Evolutionary conservation across 73 alveolate species (phyloP).

Genomic region (Tetrahymena thermophila): DNA sequence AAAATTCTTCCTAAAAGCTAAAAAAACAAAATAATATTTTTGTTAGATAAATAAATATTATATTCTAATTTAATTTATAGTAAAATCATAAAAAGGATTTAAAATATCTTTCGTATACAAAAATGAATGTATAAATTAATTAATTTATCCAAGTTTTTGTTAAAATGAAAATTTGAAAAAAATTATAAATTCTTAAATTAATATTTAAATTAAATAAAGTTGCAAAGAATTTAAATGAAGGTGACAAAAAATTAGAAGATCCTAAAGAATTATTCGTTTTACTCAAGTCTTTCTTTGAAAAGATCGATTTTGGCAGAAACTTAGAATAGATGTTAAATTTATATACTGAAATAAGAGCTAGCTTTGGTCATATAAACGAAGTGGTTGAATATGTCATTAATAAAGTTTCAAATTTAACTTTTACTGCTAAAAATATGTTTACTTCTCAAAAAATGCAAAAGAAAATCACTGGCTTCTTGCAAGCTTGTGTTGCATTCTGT

Average conservation of each 20-base stretch:
- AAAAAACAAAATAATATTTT: too few relatives aligned
- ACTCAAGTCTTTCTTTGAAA: slow-evolving; percentile 58
- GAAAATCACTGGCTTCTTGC: slow-evolving; percentile 75
- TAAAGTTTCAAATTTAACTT: slow-evolving; percentile 66
- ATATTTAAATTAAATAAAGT: slow-evolving; percentile 18
- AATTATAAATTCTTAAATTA: too few relatives aligned
- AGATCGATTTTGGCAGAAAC: slow-evolving; percentile 89
- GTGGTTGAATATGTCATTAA: slow-evolving; percentile 76
- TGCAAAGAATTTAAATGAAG: slow-evolving; percentile 51
- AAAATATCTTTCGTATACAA: too few relatives aligned
- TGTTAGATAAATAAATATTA: too few relatives aligned
- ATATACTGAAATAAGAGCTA: slow-evolving; percentile 88
- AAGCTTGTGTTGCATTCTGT: slow-evolving; percentile 90
- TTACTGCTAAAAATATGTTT: slow-evolving; percentile 59
- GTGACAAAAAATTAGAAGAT: slow-evolving; percentile 14
- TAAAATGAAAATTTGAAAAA: too few relatives aligned
- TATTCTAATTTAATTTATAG: too few relatives aligned
- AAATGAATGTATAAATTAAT: too few relatives aligned
- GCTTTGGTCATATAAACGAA: slow-evolving; percentile 74
- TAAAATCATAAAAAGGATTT: too few relatives aligned
- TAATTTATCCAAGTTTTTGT: neutral
- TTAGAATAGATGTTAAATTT: slow-evolving; percentile 81
- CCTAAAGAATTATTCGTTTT: slow-evolving; percentile 55
- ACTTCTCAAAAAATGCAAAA: slow-evolving; percentile 79
- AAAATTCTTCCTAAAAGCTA: too few relatives aligned